Conservation (phyloP, 768 basidiomycete genomes). For the Lactarius hatsudake region DNA sequence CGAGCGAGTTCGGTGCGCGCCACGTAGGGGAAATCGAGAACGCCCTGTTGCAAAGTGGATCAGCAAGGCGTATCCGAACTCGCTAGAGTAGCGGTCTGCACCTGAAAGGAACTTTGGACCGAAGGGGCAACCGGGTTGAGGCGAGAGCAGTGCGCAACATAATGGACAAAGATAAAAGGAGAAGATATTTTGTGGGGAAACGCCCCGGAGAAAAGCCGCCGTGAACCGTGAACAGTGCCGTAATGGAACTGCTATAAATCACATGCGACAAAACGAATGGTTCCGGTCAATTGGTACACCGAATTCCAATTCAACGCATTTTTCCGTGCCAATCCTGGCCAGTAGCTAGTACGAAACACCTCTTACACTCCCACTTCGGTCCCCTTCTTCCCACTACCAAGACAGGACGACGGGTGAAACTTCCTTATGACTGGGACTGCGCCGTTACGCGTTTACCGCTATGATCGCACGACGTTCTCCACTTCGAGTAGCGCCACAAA, state of each 20-base stretch:
- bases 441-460: neutral
- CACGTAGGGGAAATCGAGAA: constrained; percentile 28
- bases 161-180: neutral
- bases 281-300: no score
- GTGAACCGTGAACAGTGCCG: neutral
- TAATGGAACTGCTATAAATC: no score
- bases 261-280: no score
- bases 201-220: neutral
- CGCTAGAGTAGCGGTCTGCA: neutral
- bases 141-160: constrained; percentile 32
- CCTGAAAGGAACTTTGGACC: neutral
- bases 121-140: constrained; percentile 1
- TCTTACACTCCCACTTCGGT: no score
- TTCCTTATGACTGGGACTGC: neutral
- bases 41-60: constrained; percentile 14
- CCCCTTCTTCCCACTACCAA: neutral
- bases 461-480: constrained; percentile 55
- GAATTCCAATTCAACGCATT: no score
- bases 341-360: no score
- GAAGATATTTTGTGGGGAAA: neutral
- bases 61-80: constrained; percentile 20
- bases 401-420: neutral
- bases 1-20: constrained; percentile 54
- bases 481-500: constrained; percentile 80
- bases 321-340: no score